Conservation (phyloP, 352 stramenopile genomes). For the Pythium chondricola region DNA sequence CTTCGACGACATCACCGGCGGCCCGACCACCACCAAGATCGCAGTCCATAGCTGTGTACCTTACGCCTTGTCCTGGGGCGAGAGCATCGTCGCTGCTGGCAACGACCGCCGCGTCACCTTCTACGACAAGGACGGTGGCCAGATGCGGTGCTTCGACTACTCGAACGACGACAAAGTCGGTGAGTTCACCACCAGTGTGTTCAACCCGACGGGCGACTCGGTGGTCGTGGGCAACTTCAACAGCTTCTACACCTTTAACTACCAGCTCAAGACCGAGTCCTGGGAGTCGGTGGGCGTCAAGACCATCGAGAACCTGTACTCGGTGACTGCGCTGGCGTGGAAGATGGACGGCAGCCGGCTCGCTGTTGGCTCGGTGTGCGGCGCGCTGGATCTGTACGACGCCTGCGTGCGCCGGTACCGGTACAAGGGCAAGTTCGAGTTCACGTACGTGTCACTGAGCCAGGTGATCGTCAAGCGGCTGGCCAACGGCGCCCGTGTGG, state of each 20-base stretch:
- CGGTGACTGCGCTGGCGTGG: constrained; percentile 89
- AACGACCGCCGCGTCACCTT: constrained; percentile 90
- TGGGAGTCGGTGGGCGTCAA: constrained; percentile 85
- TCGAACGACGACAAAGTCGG: constrained; percentile 71
- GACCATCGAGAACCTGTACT: constrained; percentile 90
- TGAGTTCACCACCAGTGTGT: constrained; percentile 73
- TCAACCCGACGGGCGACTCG: constrained; percentile 89
- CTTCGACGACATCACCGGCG: constrained; percentile 84
- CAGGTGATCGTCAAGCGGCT: constrained; percentile 94
- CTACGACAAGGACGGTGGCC: constrained; percentile 85
- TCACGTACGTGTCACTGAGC: constrained; percentile 92
- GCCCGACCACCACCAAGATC: constrained; percentile 82
- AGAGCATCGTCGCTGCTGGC: constrained; percentile 86
- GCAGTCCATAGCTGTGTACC: constrained; percentile 83
- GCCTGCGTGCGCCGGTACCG: constrained; percentile 86
- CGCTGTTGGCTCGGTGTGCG: constrained; percentile 88
- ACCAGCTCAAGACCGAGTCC: constrained; percentile 73
- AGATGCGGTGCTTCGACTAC: constrained; percentile 90
- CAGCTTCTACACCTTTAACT: constrained; percentile 88
- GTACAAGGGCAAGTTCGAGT: constrained; percentile 95
- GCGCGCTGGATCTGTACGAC: constrained; percentile 90
- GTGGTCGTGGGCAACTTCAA: constrained; percentile 93
- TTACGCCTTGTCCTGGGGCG: constrained; percentile 89
- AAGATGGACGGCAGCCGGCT: constrained; percentile 88
- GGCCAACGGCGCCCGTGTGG: constrained; percentile 74